These are phyloP conservation scores for Alternaria conjuncta DNA, from an alignment of 2,329 filamentous ascomycete genomes.

Conservation along the genomic window DNA sequence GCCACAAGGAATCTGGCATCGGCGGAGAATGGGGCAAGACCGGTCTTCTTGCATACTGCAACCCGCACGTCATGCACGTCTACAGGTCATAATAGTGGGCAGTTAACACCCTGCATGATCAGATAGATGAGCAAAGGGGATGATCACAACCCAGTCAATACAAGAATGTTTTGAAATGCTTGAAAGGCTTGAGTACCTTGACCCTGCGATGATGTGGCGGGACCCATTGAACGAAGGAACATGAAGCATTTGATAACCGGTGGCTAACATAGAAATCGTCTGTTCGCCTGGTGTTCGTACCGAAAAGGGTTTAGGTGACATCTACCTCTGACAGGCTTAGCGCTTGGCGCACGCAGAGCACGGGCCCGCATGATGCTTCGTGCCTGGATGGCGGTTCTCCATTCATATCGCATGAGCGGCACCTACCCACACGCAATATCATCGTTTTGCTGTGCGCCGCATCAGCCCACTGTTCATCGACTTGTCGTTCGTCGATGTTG, in stretches of 20 bases:
- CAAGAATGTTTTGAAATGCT: constrained; percentile 1
- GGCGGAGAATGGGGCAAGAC: constrained; percentile 68
- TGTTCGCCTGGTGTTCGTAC: constrained; percentile 2
- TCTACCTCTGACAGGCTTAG: constrained; percentile 9
- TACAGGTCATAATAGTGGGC: constrained; percentile 46
- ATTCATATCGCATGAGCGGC: not conserved
- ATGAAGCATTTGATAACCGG: constrained; percentile 5
- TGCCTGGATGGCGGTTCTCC: not conserved
- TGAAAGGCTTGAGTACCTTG: constrained; percentile 1
- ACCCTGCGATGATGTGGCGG: not conserved
- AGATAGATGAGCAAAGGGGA: not conserved
- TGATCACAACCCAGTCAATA: not conserved
- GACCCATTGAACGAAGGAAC: not conserved
- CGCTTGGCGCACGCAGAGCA: not conserved
- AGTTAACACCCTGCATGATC: not conserved
- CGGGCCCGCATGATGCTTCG: not conserved
- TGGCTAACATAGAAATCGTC: not conserved
- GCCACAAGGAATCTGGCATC: constrained; percentile 79
- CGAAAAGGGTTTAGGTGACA: not conserved
- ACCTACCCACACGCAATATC: not conserved
- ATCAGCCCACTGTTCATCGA: not conserved
- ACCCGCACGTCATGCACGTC: constrained; percentile 55
- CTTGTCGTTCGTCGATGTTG: not conserved
- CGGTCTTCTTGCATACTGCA: constrained; percentile 56
- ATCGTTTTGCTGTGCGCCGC: not conserved